Percentiles rank a stretch among this genome's conserved stretches.
Conservation (phyloP, 2,329 filamentous ascomycete species). For the Aspergillus spinulosporus region DNA sequence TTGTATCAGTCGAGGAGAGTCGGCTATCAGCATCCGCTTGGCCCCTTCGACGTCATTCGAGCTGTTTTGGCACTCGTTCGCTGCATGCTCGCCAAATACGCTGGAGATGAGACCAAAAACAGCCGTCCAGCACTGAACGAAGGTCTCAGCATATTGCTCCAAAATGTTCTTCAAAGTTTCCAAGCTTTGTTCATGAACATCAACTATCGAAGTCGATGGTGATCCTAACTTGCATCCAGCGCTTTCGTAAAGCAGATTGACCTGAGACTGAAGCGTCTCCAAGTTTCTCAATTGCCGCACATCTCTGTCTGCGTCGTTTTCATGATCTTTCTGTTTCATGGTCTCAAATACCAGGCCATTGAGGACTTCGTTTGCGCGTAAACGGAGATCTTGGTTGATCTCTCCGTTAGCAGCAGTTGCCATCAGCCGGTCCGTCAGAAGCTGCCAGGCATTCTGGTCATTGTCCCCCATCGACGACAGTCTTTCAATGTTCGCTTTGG, state of each 20-base stretch:
- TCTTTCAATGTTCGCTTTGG: slow-evolving; percentile 72
- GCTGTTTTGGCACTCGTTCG: slow-evolving; percentile 31
- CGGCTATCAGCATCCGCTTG: slow-evolving; percentile 29
- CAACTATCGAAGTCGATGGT: slow-evolving; percentile 65
- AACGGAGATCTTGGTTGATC: slow-evolving; percentile 42
- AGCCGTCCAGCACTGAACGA: slow-evolving; percentile 80
- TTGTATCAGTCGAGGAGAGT: slow-evolving; percentile 73
- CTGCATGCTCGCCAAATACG: slow-evolving; percentile 62
- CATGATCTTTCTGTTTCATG: slow-evolving; percentile 40
- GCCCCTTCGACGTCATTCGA: background rate
- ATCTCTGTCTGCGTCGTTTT: slow-evolving; percentile 52
- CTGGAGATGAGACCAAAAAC: slow-evolving; percentile 83
- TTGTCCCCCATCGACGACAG: slow-evolving; percentile 65
- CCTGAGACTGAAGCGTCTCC: slow-evolving; percentile 62
- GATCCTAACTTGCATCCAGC: slow-evolving; percentile 58
- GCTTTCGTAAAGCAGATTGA: slow-evolving; percentile 58
- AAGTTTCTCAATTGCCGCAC: slow-evolving; percentile 72
- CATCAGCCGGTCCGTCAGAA: slow-evolving; percentile 60
- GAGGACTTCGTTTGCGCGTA: slow-evolving; percentile 64
- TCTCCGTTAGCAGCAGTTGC: slow-evolving; percentile 44
- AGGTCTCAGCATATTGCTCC: slow-evolving; percentile 82
- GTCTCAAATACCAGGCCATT: slow-evolving; percentile 46
- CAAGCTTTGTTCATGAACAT: slow-evolving; percentile 77
- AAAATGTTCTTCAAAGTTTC: slow-evolving; percentile 79
- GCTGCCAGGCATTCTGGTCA: slow-evolving; percentile 72